These are phyloP conservation scores for Lepidium didymum DNA, from an alignment of 345 rosid species.

Conservation along the genomic window DNA sequence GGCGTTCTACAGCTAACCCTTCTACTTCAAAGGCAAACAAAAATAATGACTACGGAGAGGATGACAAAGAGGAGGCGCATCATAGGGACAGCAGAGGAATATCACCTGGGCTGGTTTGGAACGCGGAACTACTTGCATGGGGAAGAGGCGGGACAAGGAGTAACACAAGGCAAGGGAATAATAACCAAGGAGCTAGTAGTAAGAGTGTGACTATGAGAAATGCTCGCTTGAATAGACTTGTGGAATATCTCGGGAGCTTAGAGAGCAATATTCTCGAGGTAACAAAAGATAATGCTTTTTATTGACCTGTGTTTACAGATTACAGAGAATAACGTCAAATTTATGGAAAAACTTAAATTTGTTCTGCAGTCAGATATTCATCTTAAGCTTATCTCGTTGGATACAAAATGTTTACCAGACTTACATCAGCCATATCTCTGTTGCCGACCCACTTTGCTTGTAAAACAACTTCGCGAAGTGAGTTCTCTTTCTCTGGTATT, in stretches of 20 bases:
- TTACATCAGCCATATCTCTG: constrained; percentile 72
- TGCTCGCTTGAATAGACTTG: constrained; percentile 64
- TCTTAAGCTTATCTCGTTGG: constrained; percentile 63
- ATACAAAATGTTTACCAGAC: constrained; percentile 41
- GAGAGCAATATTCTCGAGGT: constrained; percentile 65
- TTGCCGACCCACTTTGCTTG: constrained; percentile 57
- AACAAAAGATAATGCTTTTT: constrained; percentile 10
- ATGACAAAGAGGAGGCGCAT: constrained; percentile 44
- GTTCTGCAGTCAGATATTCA: constrained; percentile 54
- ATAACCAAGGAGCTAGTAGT: constrained; percentile 38
- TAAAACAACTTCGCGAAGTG: constrained; percentile 68
- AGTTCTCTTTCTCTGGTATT: constrained; percentile 31
- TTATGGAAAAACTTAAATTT: neutral
- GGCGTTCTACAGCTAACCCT: constrained; percentile 39
- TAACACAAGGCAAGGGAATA: constrained; percentile 68
- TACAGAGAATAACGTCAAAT: neutral
- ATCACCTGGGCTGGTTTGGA: constrained; percentile 72
- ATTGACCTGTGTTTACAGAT: neutral
- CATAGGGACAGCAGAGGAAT: constrained; percentile 50
- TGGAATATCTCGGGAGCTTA: constrained; percentile 58
- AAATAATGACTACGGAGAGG: constrained; percentile 41
- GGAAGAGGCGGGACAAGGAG: constrained; percentile 91
- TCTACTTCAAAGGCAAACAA: constrained; percentile 51
- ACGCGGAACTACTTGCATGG: constrained; percentile 76
- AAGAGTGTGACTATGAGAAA: constrained; percentile 49